Evolutionary conservation across 257 asterid genomes (phyloP).

Genomic region (Solanum chaucha): DNA sequence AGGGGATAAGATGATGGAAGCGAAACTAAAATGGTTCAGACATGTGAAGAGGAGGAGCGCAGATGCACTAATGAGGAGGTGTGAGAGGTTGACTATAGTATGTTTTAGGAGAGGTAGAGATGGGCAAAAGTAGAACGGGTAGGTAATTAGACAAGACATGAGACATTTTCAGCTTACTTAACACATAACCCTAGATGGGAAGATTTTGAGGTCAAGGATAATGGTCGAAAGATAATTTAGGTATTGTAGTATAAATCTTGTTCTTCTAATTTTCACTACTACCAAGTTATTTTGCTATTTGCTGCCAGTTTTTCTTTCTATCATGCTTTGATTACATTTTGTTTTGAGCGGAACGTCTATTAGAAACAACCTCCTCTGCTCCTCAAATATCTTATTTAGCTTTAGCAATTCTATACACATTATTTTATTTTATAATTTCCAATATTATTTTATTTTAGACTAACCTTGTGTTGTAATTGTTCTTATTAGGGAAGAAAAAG

Average conservation of each 20-base stretch:
- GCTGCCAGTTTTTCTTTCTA: background rate
- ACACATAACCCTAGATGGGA: background rate
- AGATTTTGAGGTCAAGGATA: background rate
- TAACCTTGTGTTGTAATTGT: constrained; percentile 9
- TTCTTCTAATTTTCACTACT: background rate
- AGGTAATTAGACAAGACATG: background rate
- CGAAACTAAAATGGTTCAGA: background rate
- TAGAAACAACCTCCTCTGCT: too few species aligned
- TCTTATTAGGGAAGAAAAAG: constrained; percentile 47
- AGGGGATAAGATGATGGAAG: background rate
- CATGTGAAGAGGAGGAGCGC: background rate
- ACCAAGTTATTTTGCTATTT: background rate
- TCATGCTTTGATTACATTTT: background rate
- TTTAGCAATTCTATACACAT: background rate
- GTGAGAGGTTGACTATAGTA: background rate
- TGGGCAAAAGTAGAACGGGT: background rate
- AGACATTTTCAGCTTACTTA: background rate
- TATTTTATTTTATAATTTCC: background rate
- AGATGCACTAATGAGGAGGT: too few species aligned
- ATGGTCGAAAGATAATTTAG: background rate
- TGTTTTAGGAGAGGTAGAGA: background rate
- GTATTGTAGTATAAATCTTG: background rate
- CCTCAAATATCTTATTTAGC: too few species aligned
- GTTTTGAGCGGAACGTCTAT: background rate
- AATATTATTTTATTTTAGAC: background rate